These are phyloP conservation scores for Globisporangium ultimum DNA, from an alignment of 352 stramenopile species.

Conservation along the genomic window DNA sequence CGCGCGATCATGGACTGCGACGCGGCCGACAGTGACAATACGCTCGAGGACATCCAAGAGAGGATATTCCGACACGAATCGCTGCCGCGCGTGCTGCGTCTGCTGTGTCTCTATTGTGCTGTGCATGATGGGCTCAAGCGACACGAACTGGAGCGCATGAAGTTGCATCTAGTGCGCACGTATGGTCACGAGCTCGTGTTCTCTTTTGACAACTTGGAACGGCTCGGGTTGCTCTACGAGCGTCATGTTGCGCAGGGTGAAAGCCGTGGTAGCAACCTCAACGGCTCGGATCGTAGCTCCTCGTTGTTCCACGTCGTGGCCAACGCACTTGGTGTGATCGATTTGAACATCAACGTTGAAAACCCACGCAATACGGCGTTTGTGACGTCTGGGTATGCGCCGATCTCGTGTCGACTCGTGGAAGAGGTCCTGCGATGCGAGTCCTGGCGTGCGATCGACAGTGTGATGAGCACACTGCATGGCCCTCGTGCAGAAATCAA, in stretches of 20 bases:
- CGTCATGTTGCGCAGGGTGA: neutral
- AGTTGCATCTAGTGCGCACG: slow-evolving; percentile 54
- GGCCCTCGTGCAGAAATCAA: slow-evolving; percentile 59
- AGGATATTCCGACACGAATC: slow-evolving; percentile 58
- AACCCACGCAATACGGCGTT: slow-evolving; percentile 57
- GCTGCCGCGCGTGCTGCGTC: slow-evolving; percentile 44
- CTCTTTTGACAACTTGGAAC: slow-evolving; percentile 61
- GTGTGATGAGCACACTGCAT: slow-evolving; percentile 41
- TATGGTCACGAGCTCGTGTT: slow-evolving; percentile 78
- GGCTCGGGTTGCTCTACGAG: slow-evolving; percentile 46
- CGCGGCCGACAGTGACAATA: slow-evolving; percentile 14
- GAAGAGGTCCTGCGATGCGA: slow-evolving; percentile 56
- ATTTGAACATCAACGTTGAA: slow-evolving; percentile 54
- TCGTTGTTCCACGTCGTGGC: slow-evolving; percentile 31
- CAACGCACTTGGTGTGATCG: slow-evolving; percentile 35
- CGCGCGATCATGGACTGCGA: slow-evolving; percentile 56
- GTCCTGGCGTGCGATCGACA: slow-evolving; percentile 44
- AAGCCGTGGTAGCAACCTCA: neutral
- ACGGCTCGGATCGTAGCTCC: slow-evolving; percentile 5
- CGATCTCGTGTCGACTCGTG: slow-evolving; percentile 64
- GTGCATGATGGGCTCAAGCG: slow-evolving; percentile 39
- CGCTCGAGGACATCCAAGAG: slow-evolving; percentile 44
- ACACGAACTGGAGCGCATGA: slow-evolving; percentile 36
- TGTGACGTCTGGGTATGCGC: slow-evolving; percentile 68
- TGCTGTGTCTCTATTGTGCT: slow-evolving; percentile 66